A percentile compares a stretch with the other conserved stretches of the same genome.
phyloP scores from a whole-genome alignment of 768 basidiomycete species.

The Tubosaeta sp. region DNA sequence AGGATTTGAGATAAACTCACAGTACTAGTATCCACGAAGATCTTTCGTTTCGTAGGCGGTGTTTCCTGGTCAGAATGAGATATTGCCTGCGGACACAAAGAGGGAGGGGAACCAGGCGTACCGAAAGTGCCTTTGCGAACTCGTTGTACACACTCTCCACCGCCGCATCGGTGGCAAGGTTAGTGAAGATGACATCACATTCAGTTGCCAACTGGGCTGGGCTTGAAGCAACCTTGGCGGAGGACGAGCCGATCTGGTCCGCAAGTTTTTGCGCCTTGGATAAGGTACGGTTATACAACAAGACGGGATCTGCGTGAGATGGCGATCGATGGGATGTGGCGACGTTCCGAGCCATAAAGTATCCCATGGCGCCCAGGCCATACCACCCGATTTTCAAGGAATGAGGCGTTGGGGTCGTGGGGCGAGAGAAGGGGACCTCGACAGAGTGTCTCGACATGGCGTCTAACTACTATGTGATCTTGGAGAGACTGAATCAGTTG shows the following conservation, averaged over 20 bases:
- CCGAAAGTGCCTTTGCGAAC: slow-evolving; percentile 57
- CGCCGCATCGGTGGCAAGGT: slow-evolving; percentile 66
- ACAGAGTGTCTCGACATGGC: slow-evolving; percentile 4
- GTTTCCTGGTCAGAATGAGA: slow-evolving; percentile 28
- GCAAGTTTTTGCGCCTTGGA: slow-evolving; percentile 56
- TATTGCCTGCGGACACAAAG: not conserved
- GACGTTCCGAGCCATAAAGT: slow-evolving; percentile 75
- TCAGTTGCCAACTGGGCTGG: slow-evolving; percentile 56
- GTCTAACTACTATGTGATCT: not conserved
- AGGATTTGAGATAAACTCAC: slow-evolving; percentile 37
- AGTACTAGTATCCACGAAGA: slow-evolving; percentile 85
- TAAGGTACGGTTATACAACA: slow-evolving; percentile 73
- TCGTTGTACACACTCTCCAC: slow-evolving; percentile 60
- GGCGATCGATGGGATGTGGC: slow-evolving; percentile 47
- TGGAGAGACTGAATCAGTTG: too few species aligned
- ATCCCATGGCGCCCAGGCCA: slow-evolving; percentile 67
- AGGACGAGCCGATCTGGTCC: slow-evolving; percentile 50
- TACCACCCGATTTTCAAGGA: slow-evolving; percentile 41
- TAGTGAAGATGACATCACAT: slow-evolving; percentile 76
- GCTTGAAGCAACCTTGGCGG: slow-evolving; percentile 52
- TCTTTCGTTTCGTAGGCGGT: slow-evolving; percentile 51
- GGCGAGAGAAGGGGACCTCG: slow-evolving; percentile 53
- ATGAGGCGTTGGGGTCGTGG: slow-evolving; percentile 44
- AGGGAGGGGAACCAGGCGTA: slow-evolving; percentile 25
- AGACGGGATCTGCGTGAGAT: slow-evolving; percentile 44